These are phyloP conservation scores for Colletotrichum cereale DNA, from an alignment of 2,329 filamentous ascomycete species.

Conservation along the genomic window DNA sequence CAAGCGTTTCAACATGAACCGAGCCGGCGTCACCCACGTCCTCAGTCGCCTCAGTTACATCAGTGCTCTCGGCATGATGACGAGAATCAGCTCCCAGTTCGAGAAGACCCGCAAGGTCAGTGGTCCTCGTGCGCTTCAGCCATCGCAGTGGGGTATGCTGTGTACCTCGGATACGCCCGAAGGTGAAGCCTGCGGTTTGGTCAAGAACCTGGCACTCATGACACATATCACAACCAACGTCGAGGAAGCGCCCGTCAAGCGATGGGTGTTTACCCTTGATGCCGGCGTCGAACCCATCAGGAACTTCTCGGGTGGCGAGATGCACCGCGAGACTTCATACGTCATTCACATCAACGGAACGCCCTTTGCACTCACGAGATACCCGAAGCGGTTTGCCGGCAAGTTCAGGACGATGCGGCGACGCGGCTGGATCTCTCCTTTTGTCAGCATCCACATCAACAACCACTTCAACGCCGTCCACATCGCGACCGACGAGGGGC, in stretches of 20 bases:
- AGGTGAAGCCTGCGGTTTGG: constrained; percentile 96
- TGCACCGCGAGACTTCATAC: constrained; percentile 87
- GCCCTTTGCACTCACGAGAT: constrained; percentile 86
- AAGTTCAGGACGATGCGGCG: constrained; percentile 89
- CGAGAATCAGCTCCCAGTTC: constrained; percentile 96
- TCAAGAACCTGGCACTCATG: constrained; percentile 98
- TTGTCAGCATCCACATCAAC: constrained; percentile 97
- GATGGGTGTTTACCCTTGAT: constrained; percentile 88
- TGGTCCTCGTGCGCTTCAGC: constrained; percentile 94
- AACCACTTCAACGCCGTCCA: constrained; percentile 92
- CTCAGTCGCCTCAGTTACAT: constrained; percentile 97
- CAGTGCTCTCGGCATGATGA: constrained; percentile 99
- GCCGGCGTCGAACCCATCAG: constrained; percentile 84
- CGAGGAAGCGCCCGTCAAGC: constrained; percentile 89
- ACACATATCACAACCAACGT: constrained; percentile 98
- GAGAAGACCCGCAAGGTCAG: constrained; percentile 98
- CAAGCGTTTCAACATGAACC: constrained; percentile 98
- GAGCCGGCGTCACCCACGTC: constrained; percentile 96
- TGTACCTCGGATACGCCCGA: constrained; percentile 98
- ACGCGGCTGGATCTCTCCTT: constrained; percentile 92
- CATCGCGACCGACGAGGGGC: constrained; percentile 95
- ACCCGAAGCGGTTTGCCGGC: constrained; percentile 87
- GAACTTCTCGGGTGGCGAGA: constrained; percentile 80
- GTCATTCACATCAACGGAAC: constrained; percentile 97
- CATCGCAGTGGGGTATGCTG: constrained; percentile 98